Base-by-base conservation (phyloP, 768 basidiomycete genomes). In the Hypholoma fasciculare region DNA sequence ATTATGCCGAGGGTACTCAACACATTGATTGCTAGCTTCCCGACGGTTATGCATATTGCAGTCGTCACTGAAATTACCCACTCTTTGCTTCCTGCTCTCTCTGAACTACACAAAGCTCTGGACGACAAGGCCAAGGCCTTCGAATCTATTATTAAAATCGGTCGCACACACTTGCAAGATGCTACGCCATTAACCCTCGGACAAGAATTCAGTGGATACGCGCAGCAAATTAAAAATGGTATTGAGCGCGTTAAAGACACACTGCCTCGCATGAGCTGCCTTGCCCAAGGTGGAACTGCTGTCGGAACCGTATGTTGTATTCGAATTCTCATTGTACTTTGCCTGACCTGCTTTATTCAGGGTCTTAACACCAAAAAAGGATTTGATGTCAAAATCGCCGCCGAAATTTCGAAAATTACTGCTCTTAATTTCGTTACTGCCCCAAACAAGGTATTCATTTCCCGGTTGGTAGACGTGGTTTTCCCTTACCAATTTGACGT, bases 181-280 rank as follows among this genome's bases (percentile, higher is more conserved):
- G 97, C 97, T 3, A 98, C 97, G 0, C 97, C 97, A 12, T 76
- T 99, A 63, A 98, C 97, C 14, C 87, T 99, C 40, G 97, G 97
- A 14, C 97, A 98, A 78, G 97, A 99, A 77, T 98, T 99, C 77
- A 93, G 91, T 57, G 97, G 97, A 37, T 99, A 99, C 75, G 97
- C 95, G 16, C 92, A 95, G 71, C 97, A 99, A 74, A 72, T 98
- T 56, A 79, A 88, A 17, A 95, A 96, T 72, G 92, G 91, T 61
- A 94, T 98, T 63, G 89, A 85, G 52, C 87, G 97, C 48, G 81
- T 94, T 52, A 84, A 90, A 70, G 86, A 76, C 56, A 87, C 88
- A 36, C 74, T 99, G 53, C 94, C 96, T 46, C 88, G 96, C 48
- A 71, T 98, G 63, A 91, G 89, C 71, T 76, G 87, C 66, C 84